Base-by-base conservation (phyloP, 345 rosid species). In the Aquilaria sinensis region DNA sequence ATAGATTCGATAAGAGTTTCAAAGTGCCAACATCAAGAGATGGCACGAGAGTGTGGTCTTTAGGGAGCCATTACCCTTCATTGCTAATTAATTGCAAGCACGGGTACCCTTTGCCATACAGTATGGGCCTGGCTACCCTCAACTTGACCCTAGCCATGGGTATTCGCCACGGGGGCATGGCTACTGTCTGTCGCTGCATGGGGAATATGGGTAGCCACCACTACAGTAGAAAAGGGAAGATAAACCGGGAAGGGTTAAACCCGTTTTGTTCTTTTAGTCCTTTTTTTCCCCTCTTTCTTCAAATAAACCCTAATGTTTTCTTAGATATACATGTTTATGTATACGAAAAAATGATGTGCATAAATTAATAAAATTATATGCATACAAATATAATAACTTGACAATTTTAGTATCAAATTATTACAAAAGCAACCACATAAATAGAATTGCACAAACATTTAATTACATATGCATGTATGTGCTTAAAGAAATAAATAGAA, bases 221-320 rank as follows among this genome's bases (percentile, higher is more conserved):
- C 70, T 69, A 30, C 73, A 57, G 59, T 82, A 56, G 4, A 78
- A 76, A 73, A 88, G 75, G 78, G 86, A 76, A 31, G 23, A 16
- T 16, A 84, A 80, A 10, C 15, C 79, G 3, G 86, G 89, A 32
- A 7, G 79, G 79, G 90, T 16, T 16, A 16, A 16, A 16, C 23
- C n/a, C n/a, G n/a, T n/a, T n/a, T n/a, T n/a, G n/a, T n/a, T n/a
- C n/a, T n/a, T n/a, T n/a, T n/a, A n/a, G n/a, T n/a, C n/a, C n/a
- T n/a, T n/a, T n/a, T n/a, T n/a, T 16, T 16, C 0, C 0, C 23
- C 23, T 0, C 23, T 16, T 16, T 16, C 23, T 16, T 16, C 23
- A 16, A 16, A 16, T 16, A 16, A 16, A 16, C 23, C 23, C 23
- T 16, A 16, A 16, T 16, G 23, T 16, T 16, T 16, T 16, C 23